Percentiles rank a stretch among this genome's conserved stretches.
Evolutionary conservation across 2,329 filamentous ascomycete species (phyloP).

Genomic region (Neospermospora avenae): DNA sequence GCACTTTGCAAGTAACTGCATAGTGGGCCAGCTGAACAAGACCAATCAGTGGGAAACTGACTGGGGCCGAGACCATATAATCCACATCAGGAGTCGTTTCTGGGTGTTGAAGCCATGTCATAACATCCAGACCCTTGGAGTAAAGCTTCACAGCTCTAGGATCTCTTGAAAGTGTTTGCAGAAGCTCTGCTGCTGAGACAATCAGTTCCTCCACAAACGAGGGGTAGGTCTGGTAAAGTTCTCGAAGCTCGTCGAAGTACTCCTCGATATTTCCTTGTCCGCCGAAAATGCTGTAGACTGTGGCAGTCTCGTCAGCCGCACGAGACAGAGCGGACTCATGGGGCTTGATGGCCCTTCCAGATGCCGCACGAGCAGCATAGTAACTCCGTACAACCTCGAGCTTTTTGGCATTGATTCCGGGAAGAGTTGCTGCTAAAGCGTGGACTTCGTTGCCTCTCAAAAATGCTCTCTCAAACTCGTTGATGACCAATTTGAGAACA

Average conservation of each 20-base stretch:
- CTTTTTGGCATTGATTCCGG: slow-evolving; percentile 92
- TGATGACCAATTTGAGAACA: slow-evolving; percentile 85
- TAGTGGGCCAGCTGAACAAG: slow-evolving; percentile 96
- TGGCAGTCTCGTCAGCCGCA: slow-evolving; percentile 79
- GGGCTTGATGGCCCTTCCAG: slow-evolving; percentile 80
- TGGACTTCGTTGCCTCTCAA: slow-evolving; percentile 96
- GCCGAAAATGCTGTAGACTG: slow-evolving; percentile 91
- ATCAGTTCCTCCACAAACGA: slow-evolving; percentile 87
- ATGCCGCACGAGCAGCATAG: slow-evolving; percentile 81
- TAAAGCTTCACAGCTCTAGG: slow-evolving; percentile 92
- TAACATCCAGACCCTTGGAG: slow-evolving; percentile 91
- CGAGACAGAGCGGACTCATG: slow-evolving; percentile 92
- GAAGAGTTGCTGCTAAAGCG: slow-evolving; percentile 77
- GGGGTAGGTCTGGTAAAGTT: slow-evolving; percentile 87
- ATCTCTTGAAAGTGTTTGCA: slow-evolving; percentile 81
- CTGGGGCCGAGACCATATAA: slow-evolving; percentile 89
- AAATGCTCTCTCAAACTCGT: slow-evolving; percentile 95
- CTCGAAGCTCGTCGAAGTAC: slow-evolving; percentile 95
- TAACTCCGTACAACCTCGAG: slow-evolving; percentile 85
- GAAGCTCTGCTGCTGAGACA: slow-evolving; percentile 73
- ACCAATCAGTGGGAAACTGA: slow-evolving; percentile 94
- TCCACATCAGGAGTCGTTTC: slow-evolving; percentile 91
- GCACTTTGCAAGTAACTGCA: slow-evolving; percentile 85
- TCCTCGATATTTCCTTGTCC: slow-evolving; percentile 99
- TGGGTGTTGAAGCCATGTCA: slow-evolving; percentile 86